Percentiles rank a stretch among this genome's conserved stretches.
Conservation (phyloP, 352 stramenopile species). For the Globisporangium cederbergense region DNA sequence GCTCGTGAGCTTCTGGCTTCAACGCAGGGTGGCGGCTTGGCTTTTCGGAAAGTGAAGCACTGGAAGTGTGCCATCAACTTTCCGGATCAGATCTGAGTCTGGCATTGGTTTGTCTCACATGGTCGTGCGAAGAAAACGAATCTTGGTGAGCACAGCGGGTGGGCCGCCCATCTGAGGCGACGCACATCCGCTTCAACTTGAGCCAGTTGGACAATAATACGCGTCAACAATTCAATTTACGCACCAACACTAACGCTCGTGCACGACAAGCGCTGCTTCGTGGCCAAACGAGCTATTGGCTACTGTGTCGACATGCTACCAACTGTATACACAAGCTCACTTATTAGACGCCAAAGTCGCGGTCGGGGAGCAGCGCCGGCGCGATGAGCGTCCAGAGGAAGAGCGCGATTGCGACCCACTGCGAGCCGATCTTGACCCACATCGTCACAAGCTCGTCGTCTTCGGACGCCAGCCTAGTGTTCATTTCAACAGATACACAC, state of each 20-base stretch:
- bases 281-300: not conserved
- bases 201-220: not conserved
- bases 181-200: not conserved
- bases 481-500: not conserved
- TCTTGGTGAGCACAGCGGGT: not conserved
- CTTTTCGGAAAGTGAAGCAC: conserved; percentile 5
- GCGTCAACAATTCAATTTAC: not conserved
- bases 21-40: not conserved
- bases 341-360: conserved; percentile 77
- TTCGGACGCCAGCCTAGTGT: conserved; percentile 18
- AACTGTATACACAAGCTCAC: too few species aligned
- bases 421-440: conserved; percentile 93
- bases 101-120: conserved; percentile 1
- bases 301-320: not conserved
- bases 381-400: conserved; percentile 95
- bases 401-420: conserved; percentile 89
- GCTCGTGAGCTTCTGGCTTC: not conserved
- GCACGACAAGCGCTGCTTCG: not conserved
- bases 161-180: not conserved
- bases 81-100: conserved; percentile 9
- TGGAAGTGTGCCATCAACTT: conserved; percentile 1
- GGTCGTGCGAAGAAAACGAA: too few species aligned
- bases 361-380: conserved; percentile 87
- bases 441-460: conserved; percentile 81
- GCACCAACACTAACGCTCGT: too few species aligned